phyloP scores from a whole-genome alignment of 2,329 filamentous ascomycete genomes.

The Coniochaeta ligniaria region DNA sequence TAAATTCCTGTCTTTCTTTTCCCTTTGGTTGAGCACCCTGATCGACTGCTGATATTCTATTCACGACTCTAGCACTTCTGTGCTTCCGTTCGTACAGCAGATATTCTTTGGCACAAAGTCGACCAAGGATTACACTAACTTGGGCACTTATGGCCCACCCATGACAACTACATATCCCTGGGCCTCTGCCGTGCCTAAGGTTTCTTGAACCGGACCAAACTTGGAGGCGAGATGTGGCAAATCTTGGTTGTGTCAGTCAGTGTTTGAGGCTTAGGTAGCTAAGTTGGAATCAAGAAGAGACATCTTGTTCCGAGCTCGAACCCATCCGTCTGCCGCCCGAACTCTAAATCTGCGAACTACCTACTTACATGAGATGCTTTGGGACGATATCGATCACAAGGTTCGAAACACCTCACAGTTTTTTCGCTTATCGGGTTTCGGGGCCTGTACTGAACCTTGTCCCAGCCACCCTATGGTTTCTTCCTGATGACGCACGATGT shows the following conservation, averaged over 20 bases:
- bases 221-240: background rate
- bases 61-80: slow-evolving; percentile 29
- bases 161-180: slow-evolving; percentile 39
- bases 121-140: slow-evolving; percentile 35
- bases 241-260: background rate
- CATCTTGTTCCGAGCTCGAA: background rate
- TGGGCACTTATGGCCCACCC: slow-evolving; percentile 33
- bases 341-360: background rate
- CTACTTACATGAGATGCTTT: too few relatives aligned
- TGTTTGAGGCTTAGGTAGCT: background rate
- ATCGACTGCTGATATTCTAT: slow-evolving; percentile 6
- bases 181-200: slow-evolving; percentile 29
- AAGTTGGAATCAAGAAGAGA: background rate
- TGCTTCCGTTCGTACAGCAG: slow-evolving; percentile 40
- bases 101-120: slow-evolving; percentile 37
- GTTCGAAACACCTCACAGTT: too few relatives aligned
- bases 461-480: too few relatives aligned
- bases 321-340: background rate
- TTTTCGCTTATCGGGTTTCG: too few relatives aligned
- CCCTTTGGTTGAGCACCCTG: background rate
- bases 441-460: too few relatives aligned
- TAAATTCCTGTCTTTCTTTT: background rate
- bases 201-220: background rate
- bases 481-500: too few relatives aligned
- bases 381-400: too few relatives aligned